These are phyloP conservation scores for Selaginella tamariscina DNA, from an alignment of 75 land plant genomes.

Conservation along the genomic window DNA sequence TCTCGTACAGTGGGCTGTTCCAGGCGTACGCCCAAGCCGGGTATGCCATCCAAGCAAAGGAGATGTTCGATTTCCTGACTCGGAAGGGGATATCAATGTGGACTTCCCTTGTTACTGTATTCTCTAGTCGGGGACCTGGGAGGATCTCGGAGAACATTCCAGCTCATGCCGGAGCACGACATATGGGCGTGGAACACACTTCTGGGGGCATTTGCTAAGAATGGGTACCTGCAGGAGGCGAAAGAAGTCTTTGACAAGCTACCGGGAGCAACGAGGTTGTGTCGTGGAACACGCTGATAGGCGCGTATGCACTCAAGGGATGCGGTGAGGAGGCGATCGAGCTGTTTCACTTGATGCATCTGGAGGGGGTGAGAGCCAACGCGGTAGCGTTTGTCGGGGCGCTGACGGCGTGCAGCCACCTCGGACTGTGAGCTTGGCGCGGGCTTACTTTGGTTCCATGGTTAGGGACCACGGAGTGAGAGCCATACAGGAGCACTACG, in stretches of 20 bases:
- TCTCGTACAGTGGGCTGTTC: neutral
- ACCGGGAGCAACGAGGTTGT: neutral
- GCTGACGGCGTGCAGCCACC: constrained; percentile 46
- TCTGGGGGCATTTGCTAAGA: neutral
- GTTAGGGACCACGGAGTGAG: constrained; percentile 21
- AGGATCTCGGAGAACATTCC: neutral
- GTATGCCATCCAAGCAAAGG: neutral
- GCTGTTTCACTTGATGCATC: neutral
- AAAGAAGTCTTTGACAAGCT: neutral
- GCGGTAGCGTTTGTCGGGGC: neutral
- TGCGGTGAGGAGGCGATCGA: neutral
- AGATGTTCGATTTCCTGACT: neutral
- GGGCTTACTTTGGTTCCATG: constrained; percentile 30
- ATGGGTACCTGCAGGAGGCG: neutral
- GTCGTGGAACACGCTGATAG: neutral
- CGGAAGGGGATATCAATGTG: neutral
- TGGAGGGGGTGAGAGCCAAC: neutral
- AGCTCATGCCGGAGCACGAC: neutral
- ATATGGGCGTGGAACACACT: neutral
- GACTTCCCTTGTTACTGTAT: neutral
- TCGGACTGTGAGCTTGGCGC: constrained; percentile 41
- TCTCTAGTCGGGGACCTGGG: neutral
- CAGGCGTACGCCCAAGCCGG: neutral
- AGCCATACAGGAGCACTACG: constrained; percentile 38
- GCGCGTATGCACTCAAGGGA: neutral